phyloP scores from a whole-genome alignment of 805 yeast species.

The Nakazawaea peltata region DNA sequence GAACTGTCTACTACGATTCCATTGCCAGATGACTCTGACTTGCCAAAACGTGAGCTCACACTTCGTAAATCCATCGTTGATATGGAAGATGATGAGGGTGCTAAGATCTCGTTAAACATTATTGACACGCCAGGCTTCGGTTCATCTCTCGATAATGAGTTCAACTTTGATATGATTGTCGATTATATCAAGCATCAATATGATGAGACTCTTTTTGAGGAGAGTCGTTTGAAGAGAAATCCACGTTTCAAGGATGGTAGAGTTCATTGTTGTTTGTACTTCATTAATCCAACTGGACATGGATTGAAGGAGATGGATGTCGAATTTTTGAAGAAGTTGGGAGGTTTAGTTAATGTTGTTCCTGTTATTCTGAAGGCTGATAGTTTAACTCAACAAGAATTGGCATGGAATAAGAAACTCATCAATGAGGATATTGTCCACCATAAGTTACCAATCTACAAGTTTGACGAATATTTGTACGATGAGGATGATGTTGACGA shows the following conservation, averaged over 20 bases:
- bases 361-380: slow-evolving; percentile 83
- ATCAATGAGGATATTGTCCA: slow-evolving; percentile 70
- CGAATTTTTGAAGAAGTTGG: slow-evolving; percentile 57
- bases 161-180: slow-evolving; percentile 60
- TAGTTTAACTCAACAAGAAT: slow-evolving; percentile 61
- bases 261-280: slow-evolving; percentile 72
- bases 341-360: slow-evolving; percentile 70
- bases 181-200: slow-evolving; percentile 77
- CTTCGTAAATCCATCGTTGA: slow-evolving; percentile 78
- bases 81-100: slow-evolving; percentile 79
- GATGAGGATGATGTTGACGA: slow-evolving; percentile 22
- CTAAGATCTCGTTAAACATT: slow-evolving; percentile 65
- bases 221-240: slow-evolving; percentile 73
- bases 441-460: slow-evolving; percentile 66
- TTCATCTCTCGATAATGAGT: slow-evolving; percentile 59
- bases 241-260: slow-evolving; percentile 82
- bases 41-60: slow-evolving; percentile 45
- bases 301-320: slow-evolving; percentile 69
- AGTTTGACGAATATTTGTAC: slow-evolving; percentile 58
- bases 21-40: slow-evolving; percentile 44
- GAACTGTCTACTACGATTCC: slow-evolving; percentile 57
- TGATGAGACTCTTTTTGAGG: slow-evolving; percentile 77
- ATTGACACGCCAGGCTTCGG: slow-evolving; percentile 86
- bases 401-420: slow-evolving; percentile 63
- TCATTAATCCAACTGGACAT: slow-evolving; percentile 61